A percentile compares a stretch with the other conserved stretches of the same genome.
Conservation (phyloP, 2,329 filamentous ascomycete genomes). For the Botrytis paeoniae region DNA sequence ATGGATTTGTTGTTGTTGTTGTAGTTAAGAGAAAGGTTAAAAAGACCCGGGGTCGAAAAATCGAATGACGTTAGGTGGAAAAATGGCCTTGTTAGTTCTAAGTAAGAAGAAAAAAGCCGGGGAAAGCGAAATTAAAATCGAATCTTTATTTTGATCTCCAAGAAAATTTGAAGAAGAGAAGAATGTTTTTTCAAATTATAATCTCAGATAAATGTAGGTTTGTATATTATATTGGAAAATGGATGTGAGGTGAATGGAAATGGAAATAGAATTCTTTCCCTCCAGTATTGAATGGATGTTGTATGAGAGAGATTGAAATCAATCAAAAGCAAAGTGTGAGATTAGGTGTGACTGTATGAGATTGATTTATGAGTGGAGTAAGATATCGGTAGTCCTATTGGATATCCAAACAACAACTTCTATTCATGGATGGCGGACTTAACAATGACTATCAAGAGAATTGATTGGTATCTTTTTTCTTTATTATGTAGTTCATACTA, state of each 20-base stretch:
- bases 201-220: neutral
- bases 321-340: neutral
- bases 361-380: neutral
- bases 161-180: neutral
- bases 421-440: neutral
- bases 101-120: constrained; percentile 4
- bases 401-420: neutral
- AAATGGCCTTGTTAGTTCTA: neutral
- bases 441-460: too few species aligned
- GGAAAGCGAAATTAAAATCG: neutral
- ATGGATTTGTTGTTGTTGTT: neutral
- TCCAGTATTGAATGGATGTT: neutral
- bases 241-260: neutral
- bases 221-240: neutral
- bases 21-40: neutral
- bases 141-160: constrained; percentile 2
- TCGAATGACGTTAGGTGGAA: constrained; percentile 9
- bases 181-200: neutral
- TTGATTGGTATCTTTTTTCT: neutral
- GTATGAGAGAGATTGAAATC: neutral
- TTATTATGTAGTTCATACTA: neutral
- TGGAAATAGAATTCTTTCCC: neutral
- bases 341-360: neutral
- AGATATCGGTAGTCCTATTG: neutral
- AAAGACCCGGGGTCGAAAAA: neutral